Evolutionary conservation across 2,329 filamentous ascomycete species (phyloP), one percentile per base, ranked within the genome.

Genomic region (Penicillium sp.): DNA sequence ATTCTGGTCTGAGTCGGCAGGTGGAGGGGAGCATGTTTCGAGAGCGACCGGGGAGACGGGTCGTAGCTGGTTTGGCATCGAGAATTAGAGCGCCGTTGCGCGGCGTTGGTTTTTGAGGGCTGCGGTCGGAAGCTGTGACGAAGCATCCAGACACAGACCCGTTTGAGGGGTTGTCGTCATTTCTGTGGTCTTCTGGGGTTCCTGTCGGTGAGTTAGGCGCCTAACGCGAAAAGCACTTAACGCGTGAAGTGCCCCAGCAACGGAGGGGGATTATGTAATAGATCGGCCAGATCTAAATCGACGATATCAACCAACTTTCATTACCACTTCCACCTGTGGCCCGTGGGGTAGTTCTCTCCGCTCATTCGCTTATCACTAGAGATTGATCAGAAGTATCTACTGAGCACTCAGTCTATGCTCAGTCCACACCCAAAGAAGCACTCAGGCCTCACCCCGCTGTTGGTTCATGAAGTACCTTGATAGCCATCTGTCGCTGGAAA

Each of bases 11-110:
- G 67, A 54, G 5, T 71, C 65, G 4, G 61, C 49, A 10, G 65
- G 51, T 9, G 68, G 55, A 27, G 70, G 49, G 35, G 69, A 57
- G 54, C 61, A 69, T 56, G 62, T 66, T 66, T 79, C 76, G 50
- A 78, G 68, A 21, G 65, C 66, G 47, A 76, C 59, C 33, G 74
- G 72, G 50, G 72, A 70, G 49, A 62, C 58, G 43, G 69, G 62
- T 60, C 67, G 71, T 60, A 65, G 68, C 54, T 59, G 65, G 59
- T 68, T 71, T 44, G 56, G 50, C 73, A 75, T 76, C 63, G 64
- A 62, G 57, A 57, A 54, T 56, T 58, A 52, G 43, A 39, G 47
- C 44, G 44, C 22, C 56, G 31, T 39, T 16, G 24, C 22, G 49
- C 46, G 42, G 31, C 27, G 37, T 14, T 49, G 39, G 14, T 29